These are phyloP conservation scores for Protomyces macrosporus DNA, from an alignment of 1,139 yeast genomes.

Conservation along the genomic window DNA sequence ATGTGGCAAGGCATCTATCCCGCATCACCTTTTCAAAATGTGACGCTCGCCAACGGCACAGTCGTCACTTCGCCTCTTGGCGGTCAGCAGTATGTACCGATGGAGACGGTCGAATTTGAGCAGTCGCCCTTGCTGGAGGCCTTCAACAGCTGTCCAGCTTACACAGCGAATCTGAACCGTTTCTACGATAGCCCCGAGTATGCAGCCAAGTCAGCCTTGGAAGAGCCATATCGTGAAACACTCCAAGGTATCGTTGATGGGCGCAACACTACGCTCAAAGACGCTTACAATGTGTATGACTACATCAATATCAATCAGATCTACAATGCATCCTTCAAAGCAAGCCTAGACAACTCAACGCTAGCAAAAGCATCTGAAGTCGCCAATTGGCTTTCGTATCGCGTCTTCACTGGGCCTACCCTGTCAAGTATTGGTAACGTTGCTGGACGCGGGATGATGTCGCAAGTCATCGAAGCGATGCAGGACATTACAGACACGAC, in stretches of 20 bases:
- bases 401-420: slow-evolving; percentile 18
- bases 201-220: background rate
- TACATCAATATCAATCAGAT: slow-evolving; percentile 24
- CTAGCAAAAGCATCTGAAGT: slow-evolving; percentile 11
- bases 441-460: slow-evolving; percentile 24
- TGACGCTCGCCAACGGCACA: slow-evolving; percentile 23
- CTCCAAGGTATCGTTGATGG: slow-evolving; percentile 2
- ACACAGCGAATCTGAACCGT: background rate
- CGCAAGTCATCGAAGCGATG: slow-evolving; percentile 15
- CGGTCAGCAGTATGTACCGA: slow-evolving; percentile 22
- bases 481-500: slow-evolving; percentile 10
- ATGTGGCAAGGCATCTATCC: slow-evolving; percentile 26
- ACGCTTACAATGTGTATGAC: slow-evolving; percentile 23
- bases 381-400: slow-evolving; percentile 22
- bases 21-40: slow-evolving; percentile 5
- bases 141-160: slow-evolving; percentile 17
- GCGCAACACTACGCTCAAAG: slow-evolving; percentile 17
- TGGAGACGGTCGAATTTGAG: slow-evolving; percentile 18
- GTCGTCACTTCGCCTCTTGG: slow-evolving; percentile 17
- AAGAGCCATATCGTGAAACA: background rate
- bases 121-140: slow-evolving; percentile 22
- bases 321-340: slow-evolving; percentile 15
- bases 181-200: slow-evolving; percentile 15
- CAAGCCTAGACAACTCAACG: background rate
- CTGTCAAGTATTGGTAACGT: slow-evolving; percentile 10